A percentile compares a stretch with the other conserved stretches of the same genome.
phyloP scores from a whole-genome alignment of 352 stramenopile species.

The Globisporangium sylvaticum region DNA sequence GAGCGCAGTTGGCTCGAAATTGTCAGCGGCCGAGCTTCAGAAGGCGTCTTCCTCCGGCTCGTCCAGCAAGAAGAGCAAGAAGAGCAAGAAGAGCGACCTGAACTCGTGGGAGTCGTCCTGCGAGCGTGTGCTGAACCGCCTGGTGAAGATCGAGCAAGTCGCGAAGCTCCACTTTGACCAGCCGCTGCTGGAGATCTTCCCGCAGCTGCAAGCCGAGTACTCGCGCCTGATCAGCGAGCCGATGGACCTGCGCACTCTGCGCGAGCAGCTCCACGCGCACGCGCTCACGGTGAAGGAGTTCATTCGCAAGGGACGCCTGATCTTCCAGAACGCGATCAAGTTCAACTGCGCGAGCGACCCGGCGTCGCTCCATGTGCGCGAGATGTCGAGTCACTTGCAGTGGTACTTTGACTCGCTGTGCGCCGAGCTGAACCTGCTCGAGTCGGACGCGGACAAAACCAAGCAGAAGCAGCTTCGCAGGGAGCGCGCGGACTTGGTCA shows the following conservation, averaged over 20 bases:
- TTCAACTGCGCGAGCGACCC: slow-evolving; percentile 78
- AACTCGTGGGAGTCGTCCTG: slow-evolving; percentile 61
- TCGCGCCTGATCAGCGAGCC: slow-evolving; percentile 59
- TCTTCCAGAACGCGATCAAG: slow-evolving; percentile 79
- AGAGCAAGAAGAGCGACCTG: slow-evolving; percentile 78
- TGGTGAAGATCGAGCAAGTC: slow-evolving; percentile 79
- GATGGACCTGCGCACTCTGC: slow-evolving; percentile 78
- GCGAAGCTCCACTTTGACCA: slow-evolving; percentile 77
- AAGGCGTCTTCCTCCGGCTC: slow-evolving; percentile 19
- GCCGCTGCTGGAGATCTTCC: slow-evolving; percentile 70
- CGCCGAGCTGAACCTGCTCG: slow-evolving; percentile 47
- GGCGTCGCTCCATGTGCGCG: slow-evolving; percentile 69
- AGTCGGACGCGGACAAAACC: slow-evolving; percentile 14
- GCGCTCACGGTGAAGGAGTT: slow-evolving; percentile 49
- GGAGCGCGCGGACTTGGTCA: slow-evolving; percentile 53
- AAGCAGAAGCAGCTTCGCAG: slow-evolving; percentile 45
- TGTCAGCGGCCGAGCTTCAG: slow-evolving; percentile 24
- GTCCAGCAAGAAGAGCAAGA: slow-evolving; percentile 54
- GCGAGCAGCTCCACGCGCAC: slow-evolving; percentile 59
- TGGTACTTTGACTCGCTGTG: slow-evolving; percentile 88
- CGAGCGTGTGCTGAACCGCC: slow-evolving; percentile 65
- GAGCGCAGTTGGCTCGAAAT: slow-evolving; percentile 27
- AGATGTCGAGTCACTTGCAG: slow-evolving; percentile 72
- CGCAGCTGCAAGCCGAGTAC: slow-evolving; percentile 67
- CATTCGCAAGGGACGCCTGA: slow-evolving; percentile 61